phyloP scores from a whole-genome alignment of 2,329 filamentous ascomycete species.

The Fusarium aywerte region DNA sequence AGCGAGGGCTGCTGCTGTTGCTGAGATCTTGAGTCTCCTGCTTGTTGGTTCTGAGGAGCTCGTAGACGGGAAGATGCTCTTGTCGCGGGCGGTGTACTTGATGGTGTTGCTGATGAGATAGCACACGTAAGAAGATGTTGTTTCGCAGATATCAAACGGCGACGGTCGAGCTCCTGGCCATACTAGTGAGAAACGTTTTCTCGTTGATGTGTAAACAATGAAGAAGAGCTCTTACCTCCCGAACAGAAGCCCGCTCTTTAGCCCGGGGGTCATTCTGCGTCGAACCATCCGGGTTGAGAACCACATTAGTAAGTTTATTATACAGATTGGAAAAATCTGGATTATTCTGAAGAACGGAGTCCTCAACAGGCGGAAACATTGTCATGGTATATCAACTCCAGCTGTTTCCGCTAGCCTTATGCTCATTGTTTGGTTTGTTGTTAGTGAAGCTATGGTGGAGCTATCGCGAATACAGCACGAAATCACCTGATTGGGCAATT shows the following conservation, averaged over 20 bases:
- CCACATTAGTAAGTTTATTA: slow-evolving; percentile 61
- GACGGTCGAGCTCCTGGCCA: slow-evolving; percentile 59
- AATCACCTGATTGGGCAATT: slow-evolving; percentile 50
- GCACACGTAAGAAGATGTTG: slow-evolving; percentile 63
- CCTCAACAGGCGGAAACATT: slow-evolving; percentile 70
- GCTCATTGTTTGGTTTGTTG: slow-evolving; percentile 11
- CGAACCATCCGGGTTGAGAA: slow-evolving; percentile 68
- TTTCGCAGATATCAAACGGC: slow-evolving; percentile 61
- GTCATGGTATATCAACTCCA: slow-evolving; percentile 22
- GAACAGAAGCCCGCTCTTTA: slow-evolving; percentile 61
- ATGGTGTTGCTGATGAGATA: slow-evolving; percentile 58
- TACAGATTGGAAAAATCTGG: slow-evolving; percentile 71
- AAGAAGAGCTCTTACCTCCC: slow-evolving; percentile 56
- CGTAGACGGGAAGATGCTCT: slow-evolving; percentile 45
- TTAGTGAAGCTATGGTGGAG: slow-evolving; percentile 21
- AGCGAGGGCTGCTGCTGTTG: slow-evolving; percentile 41
- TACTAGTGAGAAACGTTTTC: neutral
- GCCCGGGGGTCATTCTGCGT: slow-evolving; percentile 63
- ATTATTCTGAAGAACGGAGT: slow-evolving; percentile 64
- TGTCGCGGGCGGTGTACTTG: slow-evolving; percentile 40
- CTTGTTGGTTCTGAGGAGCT: slow-evolving; percentile 30
- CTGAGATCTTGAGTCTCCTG: slow-evolving; percentile 39
- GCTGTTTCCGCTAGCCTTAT: neutral
- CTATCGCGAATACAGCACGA: slow-evolving; percentile 49
- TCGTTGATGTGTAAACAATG: neutral